These are phyloP conservation scores for Trametes maxima DNA, from an alignment of 768 basidiomycete genomes.

Conservation along the genomic window DNA sequence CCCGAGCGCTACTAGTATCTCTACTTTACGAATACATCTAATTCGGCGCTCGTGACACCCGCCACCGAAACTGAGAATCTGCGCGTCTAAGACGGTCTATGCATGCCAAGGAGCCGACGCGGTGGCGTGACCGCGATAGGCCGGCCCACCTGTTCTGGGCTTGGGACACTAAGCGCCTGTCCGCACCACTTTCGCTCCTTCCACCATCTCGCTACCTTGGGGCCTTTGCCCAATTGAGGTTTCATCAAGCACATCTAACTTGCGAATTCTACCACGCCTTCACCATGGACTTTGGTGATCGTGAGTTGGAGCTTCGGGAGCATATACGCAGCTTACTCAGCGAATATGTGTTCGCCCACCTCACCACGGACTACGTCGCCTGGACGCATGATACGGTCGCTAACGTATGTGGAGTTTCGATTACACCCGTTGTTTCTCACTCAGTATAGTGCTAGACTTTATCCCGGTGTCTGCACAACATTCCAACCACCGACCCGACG, in stretches of 20 bases:
- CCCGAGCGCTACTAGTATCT: no score
- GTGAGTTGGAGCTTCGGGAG: slow-evolving; percentile 33
- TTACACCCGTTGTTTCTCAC: background rate
- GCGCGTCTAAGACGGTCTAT: no score
- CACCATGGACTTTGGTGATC: slow-evolving; percentile 5
- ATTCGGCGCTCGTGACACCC: no score
- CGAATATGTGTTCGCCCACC: slow-evolving; percentile 53
- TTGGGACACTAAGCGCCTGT: no score
- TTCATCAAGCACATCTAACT: no score
- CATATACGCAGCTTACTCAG: slow-evolving; percentile 60
- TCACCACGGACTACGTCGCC: slow-evolving; percentile 55
- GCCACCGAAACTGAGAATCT: no score
- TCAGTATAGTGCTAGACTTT: slow-evolving; percentile 38
- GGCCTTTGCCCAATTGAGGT: no score
- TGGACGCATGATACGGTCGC: slow-evolving; percentile 53
- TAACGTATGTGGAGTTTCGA: slow-evolving; percentile 38
- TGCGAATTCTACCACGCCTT: background rate
- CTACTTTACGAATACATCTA: no score
- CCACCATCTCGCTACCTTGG: background rate
- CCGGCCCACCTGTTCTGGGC: no score
- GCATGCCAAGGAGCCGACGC: no score
- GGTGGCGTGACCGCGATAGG: background rate
- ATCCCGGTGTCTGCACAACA: slow-evolving; percentile 40
- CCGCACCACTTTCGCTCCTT: background rate
- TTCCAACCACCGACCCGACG: slow-evolving; percentile 53